Evolutionary conservation across 108 stramenopile genomes (phyloP).

Genomic region (Cyclotella sp.): DNA sequence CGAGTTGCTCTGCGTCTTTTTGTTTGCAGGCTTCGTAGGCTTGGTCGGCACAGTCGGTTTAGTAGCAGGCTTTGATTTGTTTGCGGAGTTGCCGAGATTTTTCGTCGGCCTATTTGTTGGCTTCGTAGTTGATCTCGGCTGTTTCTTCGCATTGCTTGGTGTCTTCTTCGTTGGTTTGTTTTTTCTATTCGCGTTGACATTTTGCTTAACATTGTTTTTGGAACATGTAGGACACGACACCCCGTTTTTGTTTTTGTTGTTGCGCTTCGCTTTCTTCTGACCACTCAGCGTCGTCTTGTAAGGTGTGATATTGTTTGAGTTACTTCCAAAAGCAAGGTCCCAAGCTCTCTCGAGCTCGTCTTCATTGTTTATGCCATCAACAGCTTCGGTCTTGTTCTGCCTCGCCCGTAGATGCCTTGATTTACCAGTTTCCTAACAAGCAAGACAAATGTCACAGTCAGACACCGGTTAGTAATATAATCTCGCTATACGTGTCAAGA

Average conservation of each 20-base stretch:
- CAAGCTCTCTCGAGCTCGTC: constrained; percentile 9
- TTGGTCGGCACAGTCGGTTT: too few species aligned
- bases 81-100: background rate
- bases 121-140: too few species aligned
- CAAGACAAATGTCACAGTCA: background rate
- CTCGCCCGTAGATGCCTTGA: background rate
- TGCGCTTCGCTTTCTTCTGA: background rate
- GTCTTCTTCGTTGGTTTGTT: too few species aligned
- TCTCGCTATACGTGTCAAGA: background rate
- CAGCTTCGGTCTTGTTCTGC: background rate
- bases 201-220: background rate
- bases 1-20: background rate
- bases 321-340: background rate
- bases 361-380: background rate
- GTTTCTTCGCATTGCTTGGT: too few species aligned
- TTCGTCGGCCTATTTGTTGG: background rate
- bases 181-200: background rate
- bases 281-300: background rate
- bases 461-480: background rate
- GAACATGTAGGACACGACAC: background rate
- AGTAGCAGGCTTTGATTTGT: background rate
- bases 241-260: background rate
- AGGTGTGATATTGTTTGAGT: background rate
- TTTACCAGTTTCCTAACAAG: background rate
- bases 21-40: too few species aligned